These are phyloP conservation scores for Arthrobotrys sinensis DNA, from an alignment of 2,329 filamentous ascomycete genomes.

Conservation along the genomic window DNA sequence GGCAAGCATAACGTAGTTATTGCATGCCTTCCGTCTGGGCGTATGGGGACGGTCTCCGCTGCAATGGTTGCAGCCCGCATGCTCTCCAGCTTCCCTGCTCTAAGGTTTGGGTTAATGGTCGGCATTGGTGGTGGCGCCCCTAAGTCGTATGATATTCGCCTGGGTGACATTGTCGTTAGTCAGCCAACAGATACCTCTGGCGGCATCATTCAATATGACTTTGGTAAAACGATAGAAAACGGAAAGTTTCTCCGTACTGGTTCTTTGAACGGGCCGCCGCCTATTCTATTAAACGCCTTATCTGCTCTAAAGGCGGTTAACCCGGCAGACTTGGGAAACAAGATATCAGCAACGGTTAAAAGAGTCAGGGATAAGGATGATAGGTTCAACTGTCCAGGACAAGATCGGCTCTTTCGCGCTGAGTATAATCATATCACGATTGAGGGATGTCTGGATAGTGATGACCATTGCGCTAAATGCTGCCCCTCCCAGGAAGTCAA, in stretches of 20 bases:
- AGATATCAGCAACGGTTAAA: not conserved
- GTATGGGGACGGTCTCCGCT: slow-evolving; percentile 61
- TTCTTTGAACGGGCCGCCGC: slow-evolving; percentile 9
- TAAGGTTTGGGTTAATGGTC: slow-evolving; percentile 35
- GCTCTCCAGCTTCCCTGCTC: slow-evolving; percentile 17
- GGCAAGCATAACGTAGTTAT: slow-evolving; percentile 58
- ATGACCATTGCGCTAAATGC: too few relatives aligned
- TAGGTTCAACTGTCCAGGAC: slow-evolving; percentile 16
- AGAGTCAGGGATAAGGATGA: slow-evolving; percentile 5
- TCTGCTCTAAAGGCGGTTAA: not conserved
- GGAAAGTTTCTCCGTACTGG: slow-evolving; percentile 21
- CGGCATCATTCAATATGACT: slow-evolving; percentile 33
- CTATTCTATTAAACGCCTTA: slow-evolving; percentile 19
- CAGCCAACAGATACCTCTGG: slow-evolving; percentile 6
- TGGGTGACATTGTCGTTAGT: slow-evolving; percentile 37
- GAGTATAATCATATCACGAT: slow-evolving; percentile 8
- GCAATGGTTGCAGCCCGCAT: slow-evolving; percentile 60
- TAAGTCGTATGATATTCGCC: slow-evolving; percentile 9
- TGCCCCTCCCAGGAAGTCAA: not conserved
- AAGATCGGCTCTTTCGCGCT: slow-evolving; percentile 20
- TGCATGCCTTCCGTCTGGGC: slow-evolving; percentile 61
- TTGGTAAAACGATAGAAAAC: slow-evolving; percentile 26
- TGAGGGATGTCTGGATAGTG: not conserved
- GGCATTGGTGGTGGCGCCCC: slow-evolving; percentile 33
- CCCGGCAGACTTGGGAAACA: not conserved